Conservation (phyloP, 2,329 filamentous ascomycete species). For the Zelopaecilomyces penicillatus region DNA sequence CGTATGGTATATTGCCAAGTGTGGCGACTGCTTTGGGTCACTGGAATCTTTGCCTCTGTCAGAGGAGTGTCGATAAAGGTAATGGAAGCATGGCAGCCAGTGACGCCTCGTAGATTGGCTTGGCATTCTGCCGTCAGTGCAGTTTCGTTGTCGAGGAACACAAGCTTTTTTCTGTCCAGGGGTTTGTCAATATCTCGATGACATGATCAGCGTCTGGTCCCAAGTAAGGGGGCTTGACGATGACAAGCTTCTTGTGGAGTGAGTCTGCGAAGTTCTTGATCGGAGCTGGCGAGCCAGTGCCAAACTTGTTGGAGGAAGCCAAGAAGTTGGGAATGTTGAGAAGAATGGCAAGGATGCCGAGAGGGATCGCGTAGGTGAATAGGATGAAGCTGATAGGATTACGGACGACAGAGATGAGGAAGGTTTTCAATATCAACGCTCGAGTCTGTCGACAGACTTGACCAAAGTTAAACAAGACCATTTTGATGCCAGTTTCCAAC, state of each 20-base stretch:
- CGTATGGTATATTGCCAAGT: constrained; percentile 22
- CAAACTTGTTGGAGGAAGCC: constrained; percentile 7
- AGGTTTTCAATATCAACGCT: constrained; percentile 12
- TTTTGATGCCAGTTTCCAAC: too few relatives aligned
- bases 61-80: constrained; percentile 21
- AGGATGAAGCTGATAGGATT: constrained; percentile 17
- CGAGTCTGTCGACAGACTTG: not conserved
- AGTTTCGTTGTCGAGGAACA: constrained; percentile 11
- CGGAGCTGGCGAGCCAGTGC: constrained; percentile 11
- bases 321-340: constrained; percentile 19
- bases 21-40: constrained; percentile 9
- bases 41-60: constrained; percentile 7
- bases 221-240: constrained; percentile 15
- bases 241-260: constrained; percentile 16
- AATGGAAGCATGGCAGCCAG: constrained; percentile 20
- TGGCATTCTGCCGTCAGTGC: constrained; percentile 14
- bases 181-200: constrained; percentile 16
- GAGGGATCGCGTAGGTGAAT: constrained; percentile 18
- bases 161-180: constrained; percentile 10
- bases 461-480: not conserved
- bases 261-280: constrained; percentile 14
- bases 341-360: constrained; percentile 21
- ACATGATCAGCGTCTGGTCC: constrained; percentile 17
- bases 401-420: constrained; percentile 15
- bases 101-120: constrained; percentile 18